Base-by-base conservation (phyloP, 1,139 yeast genomes). In the Lodderomyces jiufengensis region DNA sequence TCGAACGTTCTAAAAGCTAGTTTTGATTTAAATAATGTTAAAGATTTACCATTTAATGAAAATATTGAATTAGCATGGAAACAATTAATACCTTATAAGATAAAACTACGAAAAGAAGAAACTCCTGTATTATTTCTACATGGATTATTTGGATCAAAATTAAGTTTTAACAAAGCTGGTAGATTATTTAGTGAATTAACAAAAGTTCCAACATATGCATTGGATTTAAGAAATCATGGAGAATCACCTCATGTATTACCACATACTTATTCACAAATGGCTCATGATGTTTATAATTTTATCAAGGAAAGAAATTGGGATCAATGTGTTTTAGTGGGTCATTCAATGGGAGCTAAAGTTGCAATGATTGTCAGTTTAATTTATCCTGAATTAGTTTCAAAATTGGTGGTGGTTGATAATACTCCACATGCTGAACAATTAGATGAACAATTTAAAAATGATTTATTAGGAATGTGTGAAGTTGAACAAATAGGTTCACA, bases 161-260 rank as follows among this genome's bases (percentile, higher is more conserved):
- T 57, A 39, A 66, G 70, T 37, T 74, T 61, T 43, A 49, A 59
- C 12, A 46, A 56, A 3, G 70, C 63, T 11, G 76, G 66, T 1
- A 55, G 65, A 34, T 49, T 49, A 15, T 49, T 73, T 24, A 55
- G 66, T 25, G 47, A 55, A 21, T 29, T 36, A 1, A 55, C 66
- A 1, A 52, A 55, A 16, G 50, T 59, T 3, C 59, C 63, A 5
- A 66, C 67, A 1, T 60, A 54, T 39, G 69, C 71, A 1, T 47
- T 76, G 1, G 83, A 77, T 48, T 51, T 75, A 34, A 55, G 83
- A 41, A 74, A 74, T 46, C 82, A 77, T 50, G 83, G 83, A 1
- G 51, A 53, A 2, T 65, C 77, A 1, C 65, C 67, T 5, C 64
- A 61, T 41, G 68, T 64, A 2, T 45, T 48, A 12, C 80, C 80